These are phyloP conservation scores for Paralagenidium karlingii DNA, from an alignment of 352 stramenopile genomes.

Conservation along the genomic window DNA sequence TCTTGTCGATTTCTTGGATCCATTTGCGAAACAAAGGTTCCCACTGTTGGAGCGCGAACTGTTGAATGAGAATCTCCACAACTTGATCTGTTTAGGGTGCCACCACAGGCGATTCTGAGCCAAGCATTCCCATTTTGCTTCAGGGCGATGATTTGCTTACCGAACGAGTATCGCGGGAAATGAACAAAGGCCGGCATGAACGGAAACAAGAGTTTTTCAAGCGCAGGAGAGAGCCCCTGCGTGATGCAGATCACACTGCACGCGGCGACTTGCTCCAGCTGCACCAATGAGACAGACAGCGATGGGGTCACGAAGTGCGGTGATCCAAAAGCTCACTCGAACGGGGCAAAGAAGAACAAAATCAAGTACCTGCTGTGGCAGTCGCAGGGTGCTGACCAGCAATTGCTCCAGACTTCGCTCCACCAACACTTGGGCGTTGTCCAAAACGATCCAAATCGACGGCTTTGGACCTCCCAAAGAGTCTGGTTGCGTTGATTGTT, in stretches of 20 bases:
- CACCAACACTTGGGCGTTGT: neutral
- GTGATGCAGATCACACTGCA: slow-evolving; percentile 18
- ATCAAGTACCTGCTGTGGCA: slow-evolving; percentile 7
- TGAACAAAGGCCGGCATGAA: slow-evolving; percentile 39
- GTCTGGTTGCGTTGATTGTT: too few relatives aligned
- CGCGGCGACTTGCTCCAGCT: neutral
- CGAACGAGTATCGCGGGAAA: slow-evolving; percentile 41
- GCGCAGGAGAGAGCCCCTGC: slow-evolving; percentile 44
- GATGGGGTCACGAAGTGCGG: slow-evolving; percentile 45
- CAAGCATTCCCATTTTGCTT: neutral
- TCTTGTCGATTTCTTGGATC: slow-evolving; percentile 27
- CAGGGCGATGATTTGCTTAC: slow-evolving; percentile 7
- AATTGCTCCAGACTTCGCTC: neutral
- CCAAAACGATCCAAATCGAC: too few relatives aligned
- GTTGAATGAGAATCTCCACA: slow-evolving; percentile 40
- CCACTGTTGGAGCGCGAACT: slow-evolving; percentile 23
- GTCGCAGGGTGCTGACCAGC: neutral
- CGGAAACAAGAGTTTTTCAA: slow-evolving; percentile 37
- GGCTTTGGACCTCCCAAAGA: too few relatives aligned
- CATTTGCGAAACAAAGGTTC: slow-evolving; percentile 35
- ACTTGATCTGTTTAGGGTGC: slow-evolving; percentile 20
- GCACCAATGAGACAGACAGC: slow-evolving; percentile 19
- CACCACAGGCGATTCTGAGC: neutral
- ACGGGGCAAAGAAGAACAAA: slow-evolving; percentile 5
- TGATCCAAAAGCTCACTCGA: slow-evolving; percentile 45